Evolutionary conservation across 805 yeast species (phyloP), one percentile per base, ranked within the genome.

Genomic region (Cyberlindnera euphorbiae): DNA sequence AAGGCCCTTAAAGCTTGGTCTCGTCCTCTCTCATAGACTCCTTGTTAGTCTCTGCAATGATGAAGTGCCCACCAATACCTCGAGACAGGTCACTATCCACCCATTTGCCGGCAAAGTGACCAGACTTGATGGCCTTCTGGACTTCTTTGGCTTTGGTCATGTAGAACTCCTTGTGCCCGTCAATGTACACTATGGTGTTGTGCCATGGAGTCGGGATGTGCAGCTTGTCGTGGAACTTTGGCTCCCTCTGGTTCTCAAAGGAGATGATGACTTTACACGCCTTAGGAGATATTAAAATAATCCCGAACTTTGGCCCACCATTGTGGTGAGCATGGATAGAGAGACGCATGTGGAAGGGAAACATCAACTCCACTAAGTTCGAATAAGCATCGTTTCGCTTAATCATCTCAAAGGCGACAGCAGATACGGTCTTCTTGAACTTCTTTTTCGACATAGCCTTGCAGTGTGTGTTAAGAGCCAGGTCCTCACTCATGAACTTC

Each of bases 131-230:
- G 1, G 71, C 69, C 35, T 64, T 61, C 23, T 45, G 47, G 16
- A 66, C 59, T 12, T 59, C 52, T 30, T 53, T 57, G 4, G 69
- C 55, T 40, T 62, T 64, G 5, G 67, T 60, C 43, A 67, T 53
- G 39, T 50, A 62, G 38, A 39, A 55, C 15, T 39, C 42, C 7
- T 58, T 52, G 24, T 55, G 54, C 22, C 64, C 67, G 31, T 62
- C 64, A 36, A 69, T 53, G 33, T 61, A 59, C 17, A 72, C 69
- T 11, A 76, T 66, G 35, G 74, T 60, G 46, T 77, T 77, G 54
- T 76, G 82, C 82, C 82, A 77, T 31, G 82, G 82, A 0, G 82
- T 76, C 33, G 82, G 82, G 39, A 77, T 75, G 52, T 77, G 82
- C 39, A 77, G 63, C 44, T 72, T 58, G 45, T 73, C 80, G 29